phyloP scores from a whole-genome alignment of 305 asterid genomes.

The Fraxinus sp. region DNA sequence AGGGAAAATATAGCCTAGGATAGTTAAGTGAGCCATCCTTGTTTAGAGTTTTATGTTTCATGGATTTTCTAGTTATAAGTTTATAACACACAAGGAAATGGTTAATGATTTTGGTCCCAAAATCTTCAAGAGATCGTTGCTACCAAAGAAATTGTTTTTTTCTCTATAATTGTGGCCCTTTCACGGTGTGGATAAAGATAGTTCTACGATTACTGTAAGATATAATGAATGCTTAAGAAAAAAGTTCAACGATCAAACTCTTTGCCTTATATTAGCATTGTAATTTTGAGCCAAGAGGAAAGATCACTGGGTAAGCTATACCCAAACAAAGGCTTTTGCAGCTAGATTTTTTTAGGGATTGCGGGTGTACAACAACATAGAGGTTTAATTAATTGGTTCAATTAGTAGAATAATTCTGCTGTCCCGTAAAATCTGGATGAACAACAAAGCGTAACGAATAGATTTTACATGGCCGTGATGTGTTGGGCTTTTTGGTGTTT shows the following conservation, averaged over 20 bases:
- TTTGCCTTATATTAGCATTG: neutral
- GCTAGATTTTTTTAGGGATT: neutral
- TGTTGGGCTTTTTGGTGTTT: neutral
- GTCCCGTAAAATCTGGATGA: neutral
- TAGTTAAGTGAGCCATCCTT: neutral
- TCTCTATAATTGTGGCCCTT: neutral
- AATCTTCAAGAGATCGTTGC: neutral
- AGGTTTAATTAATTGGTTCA: neutral
- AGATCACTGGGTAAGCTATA: neutral
- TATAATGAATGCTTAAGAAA: neutral
- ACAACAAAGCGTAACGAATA: neutral
- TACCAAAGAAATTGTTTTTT: neutral
- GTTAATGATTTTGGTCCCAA: neutral
- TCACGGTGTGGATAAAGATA: neutral
- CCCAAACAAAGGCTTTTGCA: neutral
- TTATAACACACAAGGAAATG: neutral
- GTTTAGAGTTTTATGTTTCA: neutral
- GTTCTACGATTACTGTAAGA: neutral
- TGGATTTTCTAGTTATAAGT: neutral
- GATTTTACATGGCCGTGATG: neutral
- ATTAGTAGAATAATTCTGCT: slow-evolving; percentile 3
- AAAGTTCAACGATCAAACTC: neutral
- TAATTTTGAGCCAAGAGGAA: neutral
- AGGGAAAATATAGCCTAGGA: neutral
- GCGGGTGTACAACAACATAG: neutral